These are phyloP conservation scores for Blastobotrys americana DNA, from an alignment of 805 yeast species.

Conservation along the genomic window DNA sequence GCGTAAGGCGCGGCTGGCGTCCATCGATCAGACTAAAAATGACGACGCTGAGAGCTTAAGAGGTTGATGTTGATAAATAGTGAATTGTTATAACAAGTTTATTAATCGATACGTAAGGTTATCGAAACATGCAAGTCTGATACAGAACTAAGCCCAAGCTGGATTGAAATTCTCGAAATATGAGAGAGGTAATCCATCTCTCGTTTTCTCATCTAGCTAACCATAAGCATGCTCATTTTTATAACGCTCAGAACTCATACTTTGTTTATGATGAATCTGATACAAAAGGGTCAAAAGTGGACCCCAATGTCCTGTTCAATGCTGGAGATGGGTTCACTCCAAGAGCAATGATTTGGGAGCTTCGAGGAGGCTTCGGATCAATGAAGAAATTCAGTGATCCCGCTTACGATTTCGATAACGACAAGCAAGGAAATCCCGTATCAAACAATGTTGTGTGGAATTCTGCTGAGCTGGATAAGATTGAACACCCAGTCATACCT, in stretches of 20 bases:
- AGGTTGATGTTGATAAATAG: too few species aligned
- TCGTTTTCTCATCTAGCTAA: slow-evolving; percentile 69
- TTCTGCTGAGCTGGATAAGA: slow-evolving; percentile 9
- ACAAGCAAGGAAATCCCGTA: slow-evolving; percentile 4
- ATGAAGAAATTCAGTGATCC: slow-evolving; percentile 27
- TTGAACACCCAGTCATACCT: slow-evolving; percentile 33
- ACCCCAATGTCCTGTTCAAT: slow-evolving; percentile 43
- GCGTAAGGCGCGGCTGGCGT: too few species aligned
- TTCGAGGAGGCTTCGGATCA: slow-evolving; percentile 68
- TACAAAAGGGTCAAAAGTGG: slow-evolving; percentile 28
- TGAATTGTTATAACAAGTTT: too few species aligned
- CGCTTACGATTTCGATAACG: slow-evolving; percentile 6
- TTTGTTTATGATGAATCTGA: slow-evolving; percentile 42
- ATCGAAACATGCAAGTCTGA: too few species aligned
- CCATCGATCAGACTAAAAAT: too few species aligned
- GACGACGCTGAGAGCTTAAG: too few species aligned
- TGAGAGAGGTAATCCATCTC: slow-evolving; percentile 70
- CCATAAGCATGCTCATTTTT: slow-evolving; percentile 71
- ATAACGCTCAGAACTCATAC: slow-evolving; percentile 68
- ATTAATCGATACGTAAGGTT: too few species aligned
- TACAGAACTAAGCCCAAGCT: too few species aligned
- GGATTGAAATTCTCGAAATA: too few species aligned
- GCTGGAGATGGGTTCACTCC: slow-evolving; percentile 64
- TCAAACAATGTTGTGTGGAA: slow-evolving; percentile 7
- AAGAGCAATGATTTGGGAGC: slow-evolving; percentile 74